Percentiles rank a stretch among this genome's conserved stretches.
Evolutionary conservation across 768 basidiomycete species (phyloP).

Genomic region (Russula sp.): DNA sequence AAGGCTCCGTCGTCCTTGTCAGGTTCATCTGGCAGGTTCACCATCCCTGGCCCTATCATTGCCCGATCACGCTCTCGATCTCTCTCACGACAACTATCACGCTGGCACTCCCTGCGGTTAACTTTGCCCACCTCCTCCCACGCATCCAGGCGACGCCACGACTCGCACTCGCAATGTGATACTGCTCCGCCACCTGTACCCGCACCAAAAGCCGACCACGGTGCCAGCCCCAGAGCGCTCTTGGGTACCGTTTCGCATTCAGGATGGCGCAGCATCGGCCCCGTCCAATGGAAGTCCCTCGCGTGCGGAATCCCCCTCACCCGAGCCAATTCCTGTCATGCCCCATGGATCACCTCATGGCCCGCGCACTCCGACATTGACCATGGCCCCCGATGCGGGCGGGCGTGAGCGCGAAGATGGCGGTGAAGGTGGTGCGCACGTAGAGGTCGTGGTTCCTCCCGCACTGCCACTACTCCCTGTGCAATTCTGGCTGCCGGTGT

Average conservation of each 20-base stretch:
- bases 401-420: neutral
- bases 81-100: too few relatives aligned
- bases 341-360: neutral
- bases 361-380: slow-evolving; percentile 1
- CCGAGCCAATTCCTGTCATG: neutral
- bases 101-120: too few relatives aligned
- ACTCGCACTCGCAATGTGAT: too few relatives aligned
- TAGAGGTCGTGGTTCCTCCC: slow-evolving; percentile 6
- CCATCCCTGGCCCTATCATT: neutral
- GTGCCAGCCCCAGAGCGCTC: too few relatives aligned
- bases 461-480: slow-evolving; percentile 14
- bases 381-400: neutral
- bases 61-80: too few relatives aligned
- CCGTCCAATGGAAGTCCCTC: too few relatives aligned
- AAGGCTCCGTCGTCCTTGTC: neutral
- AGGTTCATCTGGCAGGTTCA: slow-evolving; percentile 19
- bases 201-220: too few relatives aligned
- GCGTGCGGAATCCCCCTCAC: neutral
- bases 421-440: neutral
- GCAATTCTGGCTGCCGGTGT: slow-evolving; percentile 20
- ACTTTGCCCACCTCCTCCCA: too few relatives aligned
- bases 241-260: too few relatives aligned
- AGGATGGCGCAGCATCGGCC: too few relatives aligned
- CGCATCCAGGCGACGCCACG: too few relatives aligned
- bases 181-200: too few relatives aligned